Base-by-base conservation (phyloP, 768 basidiomycete species). In the Rhodotorula paludigena region DNA sequence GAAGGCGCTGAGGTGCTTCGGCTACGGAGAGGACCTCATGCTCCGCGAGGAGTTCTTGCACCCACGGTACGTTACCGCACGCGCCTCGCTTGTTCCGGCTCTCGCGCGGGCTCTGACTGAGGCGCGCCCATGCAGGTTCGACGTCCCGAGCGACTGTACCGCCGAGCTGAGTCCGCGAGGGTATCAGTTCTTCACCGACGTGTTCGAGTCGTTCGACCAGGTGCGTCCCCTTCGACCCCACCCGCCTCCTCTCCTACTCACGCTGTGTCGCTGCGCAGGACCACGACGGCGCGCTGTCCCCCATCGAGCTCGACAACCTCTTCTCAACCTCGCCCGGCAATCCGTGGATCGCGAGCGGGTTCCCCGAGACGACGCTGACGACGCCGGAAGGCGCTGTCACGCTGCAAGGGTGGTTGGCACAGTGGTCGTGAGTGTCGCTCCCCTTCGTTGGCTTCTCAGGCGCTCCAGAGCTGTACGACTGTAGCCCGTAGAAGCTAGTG, bases 331-430 rank as follows among this genome's bases (percentile, higher is more conserved):
- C 92, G 21, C 92, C 94, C 1, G 94, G 92, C 2, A 93, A 93
- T 76, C 94, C 94, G n/a, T 99, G 94, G 94, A 82, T 84, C 21
- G 84, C 82, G n/a, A 87, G 89, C 74, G 89, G 87, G 54, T 96
- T 94, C 79, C 90, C 92, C 0, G 90, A 93, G 74, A 92, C 86
- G 20, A 72, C 72, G 0, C 91, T 91, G 10, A 83, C 92, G 52
- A 86, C 89, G 23, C 88, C 91, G 25, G 82, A 85, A 16, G 92
- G 90, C 18, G 86, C 89, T 36, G 89, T 97, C 25, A 97, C 93
- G n/a, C 79, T 99, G 51, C 93, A 97, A 80, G 90, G 92, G 2
- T 99, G 94, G 94, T 80, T 98, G 35, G 94, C 94, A 28, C 93
- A 96, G 77, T 99, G 94, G 94, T 94, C 90, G 92, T 92, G 58